Percentiles rank a stretch among this genome's conserved stretches.
Conservation (phyloP, 306 rosid genomes). For the Myrica gale region DNA sequence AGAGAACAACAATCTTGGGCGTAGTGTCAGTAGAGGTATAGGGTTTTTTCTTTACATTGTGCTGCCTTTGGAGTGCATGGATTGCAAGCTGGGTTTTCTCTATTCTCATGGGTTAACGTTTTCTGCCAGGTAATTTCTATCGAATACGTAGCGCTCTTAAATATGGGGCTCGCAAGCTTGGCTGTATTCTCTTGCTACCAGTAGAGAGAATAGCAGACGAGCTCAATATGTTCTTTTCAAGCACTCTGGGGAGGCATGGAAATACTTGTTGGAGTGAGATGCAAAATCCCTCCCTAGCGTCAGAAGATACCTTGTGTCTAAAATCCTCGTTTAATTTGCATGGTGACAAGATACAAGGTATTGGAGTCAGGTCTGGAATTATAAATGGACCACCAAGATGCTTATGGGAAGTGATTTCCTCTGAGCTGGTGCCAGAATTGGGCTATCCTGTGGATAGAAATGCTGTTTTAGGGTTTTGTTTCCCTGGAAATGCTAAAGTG, state of each 20-base stretch:
- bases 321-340: constrained; percentile 27
- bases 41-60: constrained; percentile 20
- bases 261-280: constrained; percentile 37
- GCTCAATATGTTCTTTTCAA: constrained; percentile 58
- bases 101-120: constrained; percentile 29
- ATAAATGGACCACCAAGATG: constrained; percentile 29
- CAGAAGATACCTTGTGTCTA: constrained; percentile 2
- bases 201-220: constrained; percentile 62
- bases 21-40: constrained; percentile 85
- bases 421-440: constrained; percentile 25
- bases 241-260: constrained; percentile 68
- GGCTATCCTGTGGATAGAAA: constrained; percentile 26
- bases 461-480: constrained; percentile 19
- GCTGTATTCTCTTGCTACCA: constrained; percentile 64
- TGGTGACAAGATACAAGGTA: constrained; percentile 30
- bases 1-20: constrained; percentile 93
- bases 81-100: constrained; percentile 2
- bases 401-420: constrained; percentile 24
- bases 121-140: constrained; percentile 65
- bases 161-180: constrained; percentile 83
- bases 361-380: constrained; percentile 28
- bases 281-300: constrained; percentile 18
- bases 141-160: constrained; percentile 86
- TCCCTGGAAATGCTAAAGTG: constrained; percentile 32
- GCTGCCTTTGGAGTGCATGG: background rate